Evolutionary conservation across 805 yeast species (phyloP).

Genomic region (Teunomyces panamensis): DNA sequence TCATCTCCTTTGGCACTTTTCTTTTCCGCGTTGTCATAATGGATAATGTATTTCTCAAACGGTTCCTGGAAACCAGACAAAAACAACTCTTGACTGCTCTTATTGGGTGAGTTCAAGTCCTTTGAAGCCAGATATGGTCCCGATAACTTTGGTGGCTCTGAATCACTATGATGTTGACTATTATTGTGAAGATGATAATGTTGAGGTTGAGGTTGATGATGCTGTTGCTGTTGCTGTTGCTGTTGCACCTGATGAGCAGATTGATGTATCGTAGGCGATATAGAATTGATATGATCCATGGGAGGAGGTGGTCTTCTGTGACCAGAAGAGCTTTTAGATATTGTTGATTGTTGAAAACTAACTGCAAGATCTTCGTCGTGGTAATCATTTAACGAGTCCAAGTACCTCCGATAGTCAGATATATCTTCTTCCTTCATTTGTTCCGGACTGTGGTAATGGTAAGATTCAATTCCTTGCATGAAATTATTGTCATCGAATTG

Average conservation of each 20-base stretch:
- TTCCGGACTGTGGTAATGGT: background rate
- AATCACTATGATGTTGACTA: background rate
- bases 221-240: no score
- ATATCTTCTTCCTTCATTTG: constrained; percentile 7
- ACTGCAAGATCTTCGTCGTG: constrained; percentile 1
- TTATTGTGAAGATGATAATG: no score
- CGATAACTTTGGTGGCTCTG: background rate
- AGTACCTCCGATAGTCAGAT: constrained; percentile 22
- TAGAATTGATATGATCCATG: background rate
- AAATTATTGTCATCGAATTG: constrained; percentile 18
- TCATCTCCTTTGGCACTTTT: constrained; percentile 13
- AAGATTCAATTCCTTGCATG: background rate
- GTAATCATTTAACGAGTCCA: constrained; percentile 14
- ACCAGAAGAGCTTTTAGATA: background rate
- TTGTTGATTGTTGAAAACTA: background rate
- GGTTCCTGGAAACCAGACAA: constrained; percentile 22
- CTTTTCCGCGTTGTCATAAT: constrained; percentile 14
- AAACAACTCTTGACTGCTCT: constrained; percentile 1
- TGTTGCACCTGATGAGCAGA: background rate
- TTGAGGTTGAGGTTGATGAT: no score
- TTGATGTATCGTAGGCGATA: background rate
- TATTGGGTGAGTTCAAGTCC: background rate
- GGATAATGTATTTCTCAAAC: constrained; percentile 20
- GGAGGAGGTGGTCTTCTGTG: constrained; percentile 7
- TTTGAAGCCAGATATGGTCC: background rate